Base-by-base conservation (phyloP, 805 yeast species). In the Ogataea minuta region DNA sequence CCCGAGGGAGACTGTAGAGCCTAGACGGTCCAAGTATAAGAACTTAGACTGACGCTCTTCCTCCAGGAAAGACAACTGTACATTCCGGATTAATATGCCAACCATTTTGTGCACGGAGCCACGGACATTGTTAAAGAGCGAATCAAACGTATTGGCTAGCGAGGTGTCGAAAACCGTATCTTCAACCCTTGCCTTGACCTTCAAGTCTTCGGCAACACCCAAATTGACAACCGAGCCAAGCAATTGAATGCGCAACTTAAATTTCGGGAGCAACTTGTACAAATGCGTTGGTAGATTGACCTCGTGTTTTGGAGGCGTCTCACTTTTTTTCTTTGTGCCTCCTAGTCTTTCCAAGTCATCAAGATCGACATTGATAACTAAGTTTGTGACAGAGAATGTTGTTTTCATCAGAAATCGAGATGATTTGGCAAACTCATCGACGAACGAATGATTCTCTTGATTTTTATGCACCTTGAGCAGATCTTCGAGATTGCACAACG, bases 161-260 rank as follows among this genome's bases (percentile, higher is more conserved):
- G 62, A 48, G 3, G 59, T 53, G 44, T 59, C 63, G 9, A 56
- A 12, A 2, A 54, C 34, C 2, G 52, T 36, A 41, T 60, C 64
- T 17, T 36, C 41, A 4, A 36, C 21, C 2, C 35, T 16, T 7
- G 27, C 19, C 33, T 57, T 60, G 9, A 56, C 12, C 11, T 43
- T 21, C 14, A 56, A 23, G 13, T 42, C 33, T 4, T 38, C 23
- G 2, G 36, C 16, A 6, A 57, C 13, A 4, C 40, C 41, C 2
- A 56, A 8, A 17, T 39, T 38, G 17, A 54, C n/a, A 12, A 36
- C 25, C 9, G 54, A 31, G n/a, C 53, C 46, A 13, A 57, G 21
- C 8, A 57, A 30, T 23, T 60, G 64, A 5, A 52, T 27, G 36
- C 59, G 49, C 1, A 52, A 37, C 36, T 54, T 48, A 8, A 54